Base-by-base conservation (phyloP, 306 rosid genomes). In the Mimosa pudica region DNA sequence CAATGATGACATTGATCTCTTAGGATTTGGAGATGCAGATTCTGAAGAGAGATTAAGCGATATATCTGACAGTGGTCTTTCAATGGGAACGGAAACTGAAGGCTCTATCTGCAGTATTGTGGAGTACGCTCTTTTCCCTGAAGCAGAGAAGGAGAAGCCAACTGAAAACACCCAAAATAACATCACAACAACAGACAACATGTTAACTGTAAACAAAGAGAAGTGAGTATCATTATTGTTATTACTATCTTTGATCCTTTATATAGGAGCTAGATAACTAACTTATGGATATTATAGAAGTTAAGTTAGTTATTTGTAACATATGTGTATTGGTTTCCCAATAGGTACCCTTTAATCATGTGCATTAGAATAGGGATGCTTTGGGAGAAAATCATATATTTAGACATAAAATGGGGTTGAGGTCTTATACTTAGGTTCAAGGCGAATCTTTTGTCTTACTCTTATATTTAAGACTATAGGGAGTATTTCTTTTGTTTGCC, bases 21-120 rank as follows among this genome's bases (percentile, higher is more conserved):
- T 93, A 73, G 85, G 96, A 73, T 93, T 96, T 84, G 98, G 96
- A 41, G 93, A 91, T 74, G 99, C 83, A 58, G 98, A 96, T 88
- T 87, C 99, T 8, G 97, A 92, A 73, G 99, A 90, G 93, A 88
- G 98, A 83, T 82, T 96, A 82, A 96, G 99, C 68, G 99, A 96
- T 84, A 96, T 96, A 85, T 96, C 99, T 51, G 99, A 96, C 68
- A 91, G 99, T n/a, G 99, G 84, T 78, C 98, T 96, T 73, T 96
- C 99, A 49, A 96, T 96, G 99, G 99, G 99, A 81, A 91, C 99
- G 20, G 99, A 96, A 93, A 96, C 99, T 17, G 99, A 96, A 17
- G 98, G 94, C 62, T 96, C 99, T 32, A 88, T 93, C 45, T 72
- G 89, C 82, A 93, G 99, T 76, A 89, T 92, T 82, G 97, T 96